Conservation (phyloP, 202 grass and related monocot genomes). For the Schoenoplectus tabernaemontani region DNA sequence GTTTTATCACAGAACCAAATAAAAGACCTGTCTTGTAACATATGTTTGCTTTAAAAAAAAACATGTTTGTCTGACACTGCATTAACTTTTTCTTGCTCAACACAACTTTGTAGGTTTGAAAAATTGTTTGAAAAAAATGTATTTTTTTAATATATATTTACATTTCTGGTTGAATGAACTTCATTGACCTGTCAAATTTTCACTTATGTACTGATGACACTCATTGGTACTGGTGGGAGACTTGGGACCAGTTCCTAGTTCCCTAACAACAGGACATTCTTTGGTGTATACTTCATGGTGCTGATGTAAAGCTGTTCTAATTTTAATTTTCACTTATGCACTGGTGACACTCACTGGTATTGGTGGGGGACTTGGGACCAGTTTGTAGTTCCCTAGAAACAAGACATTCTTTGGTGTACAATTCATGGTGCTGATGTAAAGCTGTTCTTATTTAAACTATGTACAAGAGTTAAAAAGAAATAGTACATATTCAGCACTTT, state of each 20-base stretch:
- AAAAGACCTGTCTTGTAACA: too few species aligned
- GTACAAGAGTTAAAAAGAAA: neutral
- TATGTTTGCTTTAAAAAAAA: too few species aligned
- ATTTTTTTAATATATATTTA: neutral
- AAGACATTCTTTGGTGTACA: neutral
- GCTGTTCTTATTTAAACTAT: neutral
- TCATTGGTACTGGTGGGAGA: neutral
- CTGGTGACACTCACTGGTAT: neutral
- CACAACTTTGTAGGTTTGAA: too few species aligned
- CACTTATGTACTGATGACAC: neutral
- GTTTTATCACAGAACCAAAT: too few species aligned
- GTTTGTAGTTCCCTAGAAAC: neutral
- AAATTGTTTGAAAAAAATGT: too few species aligned
- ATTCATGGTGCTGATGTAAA: neutral
- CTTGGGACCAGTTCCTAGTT: neutral
- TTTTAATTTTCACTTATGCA: neutral
- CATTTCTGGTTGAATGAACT: neutral
- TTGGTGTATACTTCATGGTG: neutral
- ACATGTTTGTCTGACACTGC: too few species aligned
- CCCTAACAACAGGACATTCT: neutral
- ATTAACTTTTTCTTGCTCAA: too few species aligned
- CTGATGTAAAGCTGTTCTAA: neutral
- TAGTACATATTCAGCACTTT: neutral
- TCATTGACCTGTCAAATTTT: neutral
- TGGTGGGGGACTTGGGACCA: neutral